Conservation (phyloP, 768 basidiomycete genomes). For the Sporobolomyces roseus region DNA sequence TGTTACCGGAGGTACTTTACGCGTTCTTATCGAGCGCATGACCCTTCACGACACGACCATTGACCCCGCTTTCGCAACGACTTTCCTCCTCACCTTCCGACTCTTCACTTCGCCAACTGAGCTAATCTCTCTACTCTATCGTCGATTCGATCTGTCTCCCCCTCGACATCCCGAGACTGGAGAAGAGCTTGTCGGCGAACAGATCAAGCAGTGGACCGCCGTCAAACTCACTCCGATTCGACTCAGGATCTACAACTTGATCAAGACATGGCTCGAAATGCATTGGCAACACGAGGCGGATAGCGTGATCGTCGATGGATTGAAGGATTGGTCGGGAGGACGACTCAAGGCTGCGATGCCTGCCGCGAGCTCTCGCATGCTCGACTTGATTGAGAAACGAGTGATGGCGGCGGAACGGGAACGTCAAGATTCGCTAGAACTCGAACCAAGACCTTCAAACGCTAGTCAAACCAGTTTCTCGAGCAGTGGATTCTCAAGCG, state of each 20-base stretch:
- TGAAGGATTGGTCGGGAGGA: conserved; percentile 48
- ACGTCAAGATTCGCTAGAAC: conserved; percentile 7
- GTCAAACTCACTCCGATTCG: conserved; percentile 85
- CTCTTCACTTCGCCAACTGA: conserved; percentile 75
- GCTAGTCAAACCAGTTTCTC: conserved; percentile 19
- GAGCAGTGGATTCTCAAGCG: neutral
- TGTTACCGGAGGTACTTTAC: conserved; percentile 83
- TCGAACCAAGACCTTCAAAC: conserved; percentile 11
- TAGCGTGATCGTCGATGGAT: conserved; percentile 55
- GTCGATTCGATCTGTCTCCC: conserved; percentile 70
- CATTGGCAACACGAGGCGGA: conserved; percentile 82
- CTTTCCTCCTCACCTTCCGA: conserved; percentile 94
- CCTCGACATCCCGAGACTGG: conserved; percentile 55
- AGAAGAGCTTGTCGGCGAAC: conserved; percentile 56
- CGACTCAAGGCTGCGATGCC: conserved; percentile 47
- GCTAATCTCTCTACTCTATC: conserved; percentile 70
- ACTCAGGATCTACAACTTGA: conserved; percentile 81
- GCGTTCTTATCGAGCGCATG: conserved; percentile 91
- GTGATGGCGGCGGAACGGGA: conserved; percentile 19
- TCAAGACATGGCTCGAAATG: conserved; percentile 88
- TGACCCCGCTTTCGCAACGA: conserved; percentile 76
- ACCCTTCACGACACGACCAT: conserved; percentile 89
- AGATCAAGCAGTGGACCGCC: conserved; percentile 73
- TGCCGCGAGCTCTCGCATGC: conserved; percentile 47
- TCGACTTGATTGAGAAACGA: conserved; percentile 48